These are phyloP conservation scores for Coemansia sp. DNA, from an alignment of 192 early-diverging fungal genomes.

Conservation along the genomic window DNA sequence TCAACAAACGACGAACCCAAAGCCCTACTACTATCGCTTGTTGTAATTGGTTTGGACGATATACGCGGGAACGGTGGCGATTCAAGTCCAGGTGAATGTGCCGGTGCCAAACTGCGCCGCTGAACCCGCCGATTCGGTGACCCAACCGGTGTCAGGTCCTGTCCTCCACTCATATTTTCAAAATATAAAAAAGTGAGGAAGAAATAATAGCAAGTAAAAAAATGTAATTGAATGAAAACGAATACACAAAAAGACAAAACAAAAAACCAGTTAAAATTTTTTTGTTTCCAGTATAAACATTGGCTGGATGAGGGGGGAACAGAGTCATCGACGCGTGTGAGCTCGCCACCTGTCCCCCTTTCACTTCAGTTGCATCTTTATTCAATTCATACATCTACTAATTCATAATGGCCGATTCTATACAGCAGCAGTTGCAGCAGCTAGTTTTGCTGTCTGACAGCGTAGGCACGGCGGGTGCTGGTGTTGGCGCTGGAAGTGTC, in stretches of 20 bases:
- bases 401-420: conserved; percentile 51
- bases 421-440: conserved; percentile 58
- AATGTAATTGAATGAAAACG: not conserved
- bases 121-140: conserved; percentile 40
- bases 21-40: not conserved
- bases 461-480: conserved; percentile 32
- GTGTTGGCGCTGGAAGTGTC: conserved; percentile 34
- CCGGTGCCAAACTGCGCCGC: conserved; percentile 20
- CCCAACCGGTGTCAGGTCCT: conserved; percentile 46
- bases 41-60: conserved; percentile 2
- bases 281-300: not conserved
- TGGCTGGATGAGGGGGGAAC: not conserved
- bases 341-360: not conserved
- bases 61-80: conserved; percentile 23
- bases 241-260: not conserved
- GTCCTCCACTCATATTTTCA: conserved; percentile 11
- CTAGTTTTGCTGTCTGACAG: conserved; percentile 55
- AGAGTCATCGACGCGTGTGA: not conserved
- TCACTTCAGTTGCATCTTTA: not conserved
- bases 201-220: not conserved
- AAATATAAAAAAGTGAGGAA: not conserved
- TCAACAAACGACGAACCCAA: conserved; percentile 43
- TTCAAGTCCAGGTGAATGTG: conserved; percentile 10
- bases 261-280: not conserved
- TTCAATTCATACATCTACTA: conserved; percentile 2